Percentiles rank a stretch among this genome's conserved stretches.
Conservation (phyloP, 768 basidiomycete species). For the Boletus coccyginus region DNA sequence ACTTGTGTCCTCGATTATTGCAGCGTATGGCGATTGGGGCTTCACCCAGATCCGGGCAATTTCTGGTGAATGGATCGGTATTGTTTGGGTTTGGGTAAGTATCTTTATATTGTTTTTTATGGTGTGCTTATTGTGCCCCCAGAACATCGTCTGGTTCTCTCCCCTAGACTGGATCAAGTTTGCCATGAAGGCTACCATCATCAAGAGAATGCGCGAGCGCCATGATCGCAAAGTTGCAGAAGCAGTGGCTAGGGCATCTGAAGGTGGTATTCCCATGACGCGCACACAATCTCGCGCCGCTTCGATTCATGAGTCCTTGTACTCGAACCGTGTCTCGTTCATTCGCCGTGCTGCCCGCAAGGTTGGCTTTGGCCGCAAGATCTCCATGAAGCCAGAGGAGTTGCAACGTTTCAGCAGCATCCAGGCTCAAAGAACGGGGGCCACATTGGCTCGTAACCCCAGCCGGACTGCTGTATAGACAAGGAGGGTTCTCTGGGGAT, state of each 20-base stretch:
- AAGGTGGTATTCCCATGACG: constrained; percentile 61
- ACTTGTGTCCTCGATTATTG: constrained; percentile 93
- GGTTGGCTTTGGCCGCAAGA: constrained; percentile 83
- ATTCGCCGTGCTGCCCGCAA: constrained; percentile 84
- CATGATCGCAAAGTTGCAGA: constrained; percentile 42
- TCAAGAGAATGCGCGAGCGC: constrained; percentile 78
- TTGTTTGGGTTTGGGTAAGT: constrained; percentile 94
- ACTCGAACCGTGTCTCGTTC: constrained; percentile 95
- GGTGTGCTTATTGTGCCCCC: constrained; percentile 10
- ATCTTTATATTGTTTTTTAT: background rate
- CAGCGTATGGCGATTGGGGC: constrained; percentile 89
- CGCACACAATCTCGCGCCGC: constrained; percentile 90
- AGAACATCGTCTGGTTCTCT: constrained; percentile 96
- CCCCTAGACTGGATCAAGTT: constrained; percentile 97
- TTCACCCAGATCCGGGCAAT: constrained; percentile 82
- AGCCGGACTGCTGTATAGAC: constrained; percentile 54
- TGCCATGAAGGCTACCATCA: constrained; percentile 90
- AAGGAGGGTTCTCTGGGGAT: background rate
- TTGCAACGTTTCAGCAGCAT: constrained; percentile 83
- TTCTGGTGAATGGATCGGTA: constrained; percentile 95
- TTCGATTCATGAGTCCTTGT: constrained; percentile 87
- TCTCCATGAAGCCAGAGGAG: constrained; percentile 82
- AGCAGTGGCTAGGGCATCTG: constrained; percentile 33
- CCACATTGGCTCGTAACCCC: constrained; percentile 74
- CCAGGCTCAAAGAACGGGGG: constrained; percentile 77